Percentiles rank a stretch among this genome's conserved stretches.
These are phyloP conservation scores for Colletotrichum tropicale DNA, from an alignment of 2,329 filamentous ascomycete genomes.

Conservation along the genomic window DNA sequence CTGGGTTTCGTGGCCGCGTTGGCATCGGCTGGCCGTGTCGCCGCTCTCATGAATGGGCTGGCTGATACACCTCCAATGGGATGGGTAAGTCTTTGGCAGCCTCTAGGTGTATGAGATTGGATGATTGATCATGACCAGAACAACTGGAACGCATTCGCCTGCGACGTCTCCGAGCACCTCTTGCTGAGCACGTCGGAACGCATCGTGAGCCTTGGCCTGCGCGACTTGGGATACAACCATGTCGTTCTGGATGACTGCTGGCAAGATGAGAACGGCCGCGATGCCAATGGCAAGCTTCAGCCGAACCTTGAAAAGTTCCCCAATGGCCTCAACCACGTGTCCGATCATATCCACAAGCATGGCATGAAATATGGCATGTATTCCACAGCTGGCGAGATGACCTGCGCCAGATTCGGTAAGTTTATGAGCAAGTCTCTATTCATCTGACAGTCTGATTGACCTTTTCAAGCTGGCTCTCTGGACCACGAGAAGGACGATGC, in stretches of 20 bases:
- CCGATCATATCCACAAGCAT: constrained; percentile 36
- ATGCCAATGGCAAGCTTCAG: constrained; percentile 29
- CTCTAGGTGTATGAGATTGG: background rate
- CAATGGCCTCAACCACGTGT: constrained; percentile 36
- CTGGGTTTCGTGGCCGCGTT: constrained; percentile 1
- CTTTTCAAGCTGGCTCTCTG: constrained; percentile 42
- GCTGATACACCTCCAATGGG: constrained; percentile 24
- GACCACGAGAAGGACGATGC: constrained; percentile 59
- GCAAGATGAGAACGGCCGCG: constrained; percentile 29
- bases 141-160: constrained; percentile 18
- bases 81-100: constrained; percentile 11
- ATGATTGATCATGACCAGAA: background rate
- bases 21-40: constrained; percentile 5
- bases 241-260: constrained; percentile 40
- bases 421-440: background rate
- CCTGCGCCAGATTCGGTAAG: constrained; percentile 49
- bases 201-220: constrained; percentile 28
- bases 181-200: constrained; percentile 23
- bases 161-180: constrained; percentile 20
- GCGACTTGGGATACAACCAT: constrained; percentile 31
- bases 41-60: constrained; percentile 21
- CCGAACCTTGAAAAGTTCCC: constrained; percentile 39
- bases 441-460: background rate
- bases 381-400: constrained; percentile 46
- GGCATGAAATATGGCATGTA: constrained; percentile 44